Conservation (phyloP, 1,284 basidiomycete species). For the Cutaneotrichosporon arboriforme region DNA sequence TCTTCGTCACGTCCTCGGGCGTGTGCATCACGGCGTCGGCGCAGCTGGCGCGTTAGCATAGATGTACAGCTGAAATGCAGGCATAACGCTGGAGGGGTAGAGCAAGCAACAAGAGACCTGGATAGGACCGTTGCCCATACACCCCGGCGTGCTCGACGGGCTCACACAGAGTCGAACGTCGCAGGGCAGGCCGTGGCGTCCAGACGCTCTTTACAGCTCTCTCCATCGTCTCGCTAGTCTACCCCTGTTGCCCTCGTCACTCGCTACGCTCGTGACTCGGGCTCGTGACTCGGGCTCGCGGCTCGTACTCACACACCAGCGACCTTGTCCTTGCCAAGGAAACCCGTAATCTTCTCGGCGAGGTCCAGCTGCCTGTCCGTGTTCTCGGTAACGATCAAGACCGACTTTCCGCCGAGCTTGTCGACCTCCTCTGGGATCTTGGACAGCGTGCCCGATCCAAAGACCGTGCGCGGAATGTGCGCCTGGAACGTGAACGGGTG, state of each 20-base stretch:
- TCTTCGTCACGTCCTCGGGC: conserved; percentile 49
- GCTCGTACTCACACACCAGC: conserved; percentile 26
- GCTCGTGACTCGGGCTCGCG: no score
- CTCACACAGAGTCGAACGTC: no score
- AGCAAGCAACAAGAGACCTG: no score
- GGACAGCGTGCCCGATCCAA: conserved; percentile 47
- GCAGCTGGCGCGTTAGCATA: conserved; percentile 22
- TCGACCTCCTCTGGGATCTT: conserved; percentile 47
- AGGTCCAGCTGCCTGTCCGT: conserved; percentile 26
- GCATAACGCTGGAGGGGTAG: no score
- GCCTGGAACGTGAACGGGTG: conserved; percentile 22
- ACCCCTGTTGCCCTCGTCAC: no score
- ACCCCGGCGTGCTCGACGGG: no score
- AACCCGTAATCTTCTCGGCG: conserved; percentile 31
- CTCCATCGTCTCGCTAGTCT: no score
- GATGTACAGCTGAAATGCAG: no score
- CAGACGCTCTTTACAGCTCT: no score
- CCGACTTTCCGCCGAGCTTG: conserved; percentile 41
- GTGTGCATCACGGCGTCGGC: conserved; percentile 52
- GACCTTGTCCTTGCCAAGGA: conserved; percentile 30
- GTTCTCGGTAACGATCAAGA: conserved; percentile 43
- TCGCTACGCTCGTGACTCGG: no score
- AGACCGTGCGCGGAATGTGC: conserved; percentile 48
- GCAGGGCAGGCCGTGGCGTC: no score
- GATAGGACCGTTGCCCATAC: no score